A percentile compares a stretch with the other conserved stretches of the same genome.
Evolutionary conservation across 2,329 filamentous ascomycete species (phyloP).

Genomic region (Fusarium mexicanum): DNA sequence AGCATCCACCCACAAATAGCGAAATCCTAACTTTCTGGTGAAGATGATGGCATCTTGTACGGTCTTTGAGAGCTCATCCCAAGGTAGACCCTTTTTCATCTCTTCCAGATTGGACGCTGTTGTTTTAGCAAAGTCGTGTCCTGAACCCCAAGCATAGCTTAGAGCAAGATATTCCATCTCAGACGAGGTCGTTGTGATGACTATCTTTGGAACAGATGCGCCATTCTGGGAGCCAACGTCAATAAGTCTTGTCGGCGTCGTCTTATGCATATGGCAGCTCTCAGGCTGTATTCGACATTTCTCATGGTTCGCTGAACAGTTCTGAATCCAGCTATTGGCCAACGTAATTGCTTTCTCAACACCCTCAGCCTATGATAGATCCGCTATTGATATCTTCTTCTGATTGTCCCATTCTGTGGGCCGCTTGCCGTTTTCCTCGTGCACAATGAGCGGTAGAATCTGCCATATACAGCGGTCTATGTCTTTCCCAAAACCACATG

Average conservation of each 20-base stretch:
- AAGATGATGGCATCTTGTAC: not conserved
- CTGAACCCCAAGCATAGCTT: constrained; percentile 6
- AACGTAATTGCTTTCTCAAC: not conserved
- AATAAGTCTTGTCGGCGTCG: not conserved
- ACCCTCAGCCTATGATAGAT: not conserved
- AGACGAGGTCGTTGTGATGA: not conserved
- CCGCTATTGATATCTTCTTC: not conserved
- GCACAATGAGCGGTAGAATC: too few relatives aligned
- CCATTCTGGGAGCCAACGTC: not conserved
- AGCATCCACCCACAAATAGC: not conserved
- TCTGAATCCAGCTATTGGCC: not conserved
- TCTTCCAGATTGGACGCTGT: not conserved
- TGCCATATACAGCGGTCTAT: not conserved
- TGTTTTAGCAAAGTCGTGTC: not conserved
- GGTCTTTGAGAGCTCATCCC: not conserved
- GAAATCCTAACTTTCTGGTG: not conserved
- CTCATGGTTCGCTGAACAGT: not conserved
- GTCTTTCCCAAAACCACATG: not conserved
- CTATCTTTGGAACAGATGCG: not conserved
- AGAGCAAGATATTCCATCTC: not conserved
- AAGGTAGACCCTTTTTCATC: not conserved
- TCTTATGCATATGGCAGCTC: not conserved
- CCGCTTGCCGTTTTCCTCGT: too few relatives aligned
- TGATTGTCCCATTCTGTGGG: too few relatives aligned
- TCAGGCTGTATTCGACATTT: not conserved